Base-by-base conservation (phyloP, 1,284 basidiomycete genomes). In the Malassezia pachydermatis region DNA sequence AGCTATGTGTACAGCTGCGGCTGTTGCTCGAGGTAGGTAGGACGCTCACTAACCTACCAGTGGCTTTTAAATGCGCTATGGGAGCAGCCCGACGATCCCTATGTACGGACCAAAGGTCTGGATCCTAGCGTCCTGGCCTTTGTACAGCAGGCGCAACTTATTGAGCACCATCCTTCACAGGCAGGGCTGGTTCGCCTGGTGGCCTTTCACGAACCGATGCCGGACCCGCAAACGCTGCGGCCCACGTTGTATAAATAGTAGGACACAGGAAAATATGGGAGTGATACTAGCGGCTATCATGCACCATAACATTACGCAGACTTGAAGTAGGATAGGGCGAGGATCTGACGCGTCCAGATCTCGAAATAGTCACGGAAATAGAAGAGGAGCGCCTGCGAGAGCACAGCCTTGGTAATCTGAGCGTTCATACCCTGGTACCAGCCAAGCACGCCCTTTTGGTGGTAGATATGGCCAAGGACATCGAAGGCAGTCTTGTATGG, bases 381-480 rank as follows among this genome's bases (percentile, higher is more conserved):
- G 58, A 70, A 70, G 23, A 70, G 55, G 25, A 70, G 42, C 62
- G 76, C 86, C 72, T 89, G 86, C 4, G 84, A 83, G 14, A 89
- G 73, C 17, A 89, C 86, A 0, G 88, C 88, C 72, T 90, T 90
- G 50, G 80, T 80, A 54, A 89, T 86, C 70, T 90, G 87, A 9
- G 86, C 86, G 67, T 83, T 78, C 86, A 89, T 88, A 5, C 92
- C 92, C 81, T 75, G 65, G 74, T 99, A 98, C 88, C 88, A 94
- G n/a, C 94, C 92, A 75, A 1, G 29, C 32, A 68, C 47, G 28
- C 75, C 75, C 58, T 73, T 71, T 60, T 82, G 79, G 66, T 77
- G 75, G 73, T 81, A 82, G 8, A 90, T 85, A 44, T 81, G 77
- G 7, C 73, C 72, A 44, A 99, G 78, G 39, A 95, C 79, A 50